phyloP scores from a whole-genome alignment of 2,329 filamentous ascomycete genomes.

The Aspergillus aculeatinus region DNA sequence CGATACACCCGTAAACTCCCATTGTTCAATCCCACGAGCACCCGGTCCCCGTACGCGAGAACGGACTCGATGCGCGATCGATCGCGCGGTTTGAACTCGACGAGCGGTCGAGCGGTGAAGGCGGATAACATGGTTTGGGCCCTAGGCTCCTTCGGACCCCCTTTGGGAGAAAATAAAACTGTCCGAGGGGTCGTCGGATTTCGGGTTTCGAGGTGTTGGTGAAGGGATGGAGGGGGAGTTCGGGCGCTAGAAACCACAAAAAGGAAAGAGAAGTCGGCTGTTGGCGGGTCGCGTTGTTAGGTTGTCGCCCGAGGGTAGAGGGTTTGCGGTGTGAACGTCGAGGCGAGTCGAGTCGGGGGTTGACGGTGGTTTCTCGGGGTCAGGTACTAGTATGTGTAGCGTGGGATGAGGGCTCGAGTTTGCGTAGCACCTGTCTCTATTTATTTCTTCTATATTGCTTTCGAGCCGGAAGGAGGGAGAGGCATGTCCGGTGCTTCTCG shows the following conservation, averaged over 20 bases:
- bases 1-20: slow-evolving; percentile 88
- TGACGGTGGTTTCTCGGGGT: no score
- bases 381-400: no score
- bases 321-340: no score
- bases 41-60: slow-evolving; percentile 84
- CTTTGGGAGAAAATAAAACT: background rate
- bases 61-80: slow-evolving; percentile 97
- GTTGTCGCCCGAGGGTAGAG: no score
- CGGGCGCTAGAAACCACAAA: no score
- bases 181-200: background rate
- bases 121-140: slow-evolving; percentile 77
- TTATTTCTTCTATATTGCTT: no score
- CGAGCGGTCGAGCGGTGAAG: slow-evolving; percentile 91
- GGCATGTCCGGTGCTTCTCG: background rate
- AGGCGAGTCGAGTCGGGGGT: no score
- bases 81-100: slow-evolving; percentile 94
- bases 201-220: background rate
- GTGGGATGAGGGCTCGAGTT: no score
- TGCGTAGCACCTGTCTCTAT: no score
- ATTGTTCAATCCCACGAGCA: slow-evolving; percentile 88
- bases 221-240: no score
- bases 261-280: no score
- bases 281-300: no score
- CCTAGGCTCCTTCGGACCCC: background rate
- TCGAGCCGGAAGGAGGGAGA: background rate